These are phyloP conservation scores for Bocquillonia castaneifolia DNA, from an alignment of 441 rosid genomes.

Conservation along the genomic window DNA sequence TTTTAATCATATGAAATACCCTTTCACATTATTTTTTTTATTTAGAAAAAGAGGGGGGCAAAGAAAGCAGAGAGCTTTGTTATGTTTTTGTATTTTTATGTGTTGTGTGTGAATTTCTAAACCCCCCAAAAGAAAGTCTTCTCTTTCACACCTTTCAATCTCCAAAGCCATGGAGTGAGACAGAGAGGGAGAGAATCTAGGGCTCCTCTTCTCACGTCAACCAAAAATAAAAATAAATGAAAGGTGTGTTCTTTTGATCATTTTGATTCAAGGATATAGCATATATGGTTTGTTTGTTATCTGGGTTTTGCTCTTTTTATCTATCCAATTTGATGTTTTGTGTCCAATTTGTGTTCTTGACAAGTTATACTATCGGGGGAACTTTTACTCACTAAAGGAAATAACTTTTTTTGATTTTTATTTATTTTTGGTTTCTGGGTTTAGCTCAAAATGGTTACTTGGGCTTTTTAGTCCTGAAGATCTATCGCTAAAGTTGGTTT, in stretches of 20 bases:
- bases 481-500: slow-evolving; percentile 17
- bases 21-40: slow-evolving; percentile 3
- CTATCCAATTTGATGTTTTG: not conserved
- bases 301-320: slow-evolving; percentile 10
- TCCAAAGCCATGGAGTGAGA: slow-evolving; percentile 20
- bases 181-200: slow-evolving; percentile 55
- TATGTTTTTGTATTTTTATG: slow-evolving; percentile 44
- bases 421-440: too few relatives aligned
- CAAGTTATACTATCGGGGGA: not conserved
- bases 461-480: slow-evolving; percentile 27
- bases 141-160: slow-evolving; percentile 63
- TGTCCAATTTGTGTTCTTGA: slow-evolving; percentile 13
- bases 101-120: slow-evolving; percentile 38
- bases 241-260: slow-evolving; percentile 36
- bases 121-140: slow-evolving; percentile 53
- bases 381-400: slow-evolving; percentile 15
- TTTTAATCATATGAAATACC: slow-evolving; percentile 23
- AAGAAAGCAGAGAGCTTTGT: slow-evolving; percentile 32
- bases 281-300: slow-evolving; percentile 1
- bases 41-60: not conserved
- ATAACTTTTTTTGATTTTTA: not conserved
- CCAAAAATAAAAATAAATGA: too few relatives aligned
- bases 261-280: slow-evolving; percentile 17
- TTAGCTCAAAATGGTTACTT: slow-evolving; percentile 26
- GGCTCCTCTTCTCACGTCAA: slow-evolving; percentile 43